A percentile compares a stretch with the other conserved stretches of the same genome.
Evolutionary conservation across 768 basidiomycete genomes (phyloP).

Genomic region (Clitopilus passeckerianus): DNA sequence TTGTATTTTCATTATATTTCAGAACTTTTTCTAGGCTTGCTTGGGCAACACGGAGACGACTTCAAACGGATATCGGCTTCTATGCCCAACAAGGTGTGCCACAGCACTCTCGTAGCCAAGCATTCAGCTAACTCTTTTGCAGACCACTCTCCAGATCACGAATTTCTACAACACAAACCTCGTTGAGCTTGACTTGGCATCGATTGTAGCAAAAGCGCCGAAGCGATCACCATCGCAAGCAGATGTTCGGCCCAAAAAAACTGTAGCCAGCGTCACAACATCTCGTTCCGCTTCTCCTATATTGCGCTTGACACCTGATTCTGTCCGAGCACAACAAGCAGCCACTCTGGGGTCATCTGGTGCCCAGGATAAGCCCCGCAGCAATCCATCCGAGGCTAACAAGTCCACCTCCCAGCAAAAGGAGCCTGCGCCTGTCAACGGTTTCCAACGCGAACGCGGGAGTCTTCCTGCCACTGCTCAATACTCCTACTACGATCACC

Average conservation of each 20-base stretch:
- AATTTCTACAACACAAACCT: slow-evolving; percentile 44
- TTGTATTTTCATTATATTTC: slow-evolving; percentile 2
- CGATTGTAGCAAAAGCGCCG: slow-evolving; percentile 34
- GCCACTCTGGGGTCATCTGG: not conserved
- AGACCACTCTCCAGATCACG: slow-evolving; percentile 55
- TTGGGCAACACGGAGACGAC: slow-evolving; percentile 60
- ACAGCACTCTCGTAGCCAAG: not conserved
- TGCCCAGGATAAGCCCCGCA: not conserved
- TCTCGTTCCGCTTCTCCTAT: slow-evolving; percentile 13
- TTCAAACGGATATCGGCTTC: slow-evolving; percentile 65
- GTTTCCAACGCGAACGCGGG: not conserved
- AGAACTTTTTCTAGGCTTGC: slow-evolving; percentile 51
- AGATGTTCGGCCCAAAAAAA: slow-evolving; percentile 13
- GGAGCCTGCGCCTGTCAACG: not conserved
- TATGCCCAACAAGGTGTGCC: slow-evolving; percentile 54
- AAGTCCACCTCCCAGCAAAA: not conserved
- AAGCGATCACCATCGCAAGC: slow-evolving; percentile 35
- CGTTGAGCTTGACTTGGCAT: slow-evolving; percentile 33
- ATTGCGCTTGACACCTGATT: slow-evolving; percentile 8
- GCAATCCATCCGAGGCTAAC: not conserved
- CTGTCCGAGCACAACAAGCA: slow-evolving; percentile 8
- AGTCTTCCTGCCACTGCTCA: not conserved
- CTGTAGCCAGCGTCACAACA: slow-evolving; percentile 10
- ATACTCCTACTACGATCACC: not conserved
- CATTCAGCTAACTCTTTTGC: slow-evolving; percentile 2